A percentile compares a stretch with the other conserved stretches of the same genome.
Conservation (phyloP, 2,329 filamentous ascomycete species). For the Trichoderma hamatum region DNA sequence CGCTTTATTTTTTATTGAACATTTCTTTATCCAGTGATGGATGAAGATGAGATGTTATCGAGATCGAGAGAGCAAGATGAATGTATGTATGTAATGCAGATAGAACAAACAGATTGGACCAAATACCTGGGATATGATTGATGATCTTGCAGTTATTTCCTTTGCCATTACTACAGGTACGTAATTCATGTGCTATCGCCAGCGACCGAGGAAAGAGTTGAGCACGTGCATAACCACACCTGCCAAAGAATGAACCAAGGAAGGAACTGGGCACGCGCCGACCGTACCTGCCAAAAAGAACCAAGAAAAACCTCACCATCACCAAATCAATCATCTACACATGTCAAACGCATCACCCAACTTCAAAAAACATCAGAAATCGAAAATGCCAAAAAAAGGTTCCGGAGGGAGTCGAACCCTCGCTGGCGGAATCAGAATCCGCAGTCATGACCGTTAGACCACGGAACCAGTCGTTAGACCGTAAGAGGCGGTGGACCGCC, state of each 20-base stretch:
- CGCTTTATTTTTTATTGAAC: not conserved
- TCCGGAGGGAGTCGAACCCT: constrained; percentile 29
- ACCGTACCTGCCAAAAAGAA: not conserved
- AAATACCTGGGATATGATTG: not conserved
- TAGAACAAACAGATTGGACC: not conserved
- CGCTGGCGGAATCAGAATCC: constrained; percentile 30
- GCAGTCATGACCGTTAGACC: constrained; percentile 30
- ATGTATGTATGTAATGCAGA: not conserved
- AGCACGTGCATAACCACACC: not conserved
- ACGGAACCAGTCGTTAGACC: constrained; percentile 24
- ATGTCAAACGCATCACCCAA: not conserved
- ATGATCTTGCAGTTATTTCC: not conserved
- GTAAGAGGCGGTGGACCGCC: constrained; percentile 18
- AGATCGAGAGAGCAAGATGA: not conserved
- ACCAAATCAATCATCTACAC: not conserved
- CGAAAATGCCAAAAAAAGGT: constrained; percentile 16
- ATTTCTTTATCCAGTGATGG: too few species aligned
- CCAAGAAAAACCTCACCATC: not conserved
- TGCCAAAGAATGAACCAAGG: not conserved
- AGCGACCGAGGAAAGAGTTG: not conserved
- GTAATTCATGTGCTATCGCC: not conserved
- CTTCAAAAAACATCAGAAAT: not conserved
- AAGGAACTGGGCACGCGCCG: not conserved
- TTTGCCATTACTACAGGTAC: not conserved
- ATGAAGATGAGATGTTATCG: not conserved